A percentile compares a stretch with the other conserved stretches of the same genome.
These are phyloP conservation scores for Phytophthora pinifolia DNA, from an alignment of 352 stramenopile genomes.

Conservation along the genomic window DNA sequence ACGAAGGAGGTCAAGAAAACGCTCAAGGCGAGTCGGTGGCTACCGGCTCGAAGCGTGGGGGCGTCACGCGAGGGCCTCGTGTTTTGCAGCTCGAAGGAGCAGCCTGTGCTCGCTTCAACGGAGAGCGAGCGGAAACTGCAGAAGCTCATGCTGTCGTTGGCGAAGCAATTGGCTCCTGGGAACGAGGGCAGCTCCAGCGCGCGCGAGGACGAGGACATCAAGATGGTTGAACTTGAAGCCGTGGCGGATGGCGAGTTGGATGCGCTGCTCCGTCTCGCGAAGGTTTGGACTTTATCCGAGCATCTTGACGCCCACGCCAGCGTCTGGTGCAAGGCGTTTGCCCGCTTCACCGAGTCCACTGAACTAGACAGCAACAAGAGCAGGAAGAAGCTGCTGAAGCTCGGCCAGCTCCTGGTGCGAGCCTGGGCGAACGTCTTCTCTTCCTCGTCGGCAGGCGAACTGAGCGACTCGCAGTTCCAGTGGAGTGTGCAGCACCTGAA, in stretches of 20 bases:
- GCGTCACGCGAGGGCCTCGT: constrained; percentile 4
- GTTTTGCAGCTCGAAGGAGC: constrained; percentile 35
- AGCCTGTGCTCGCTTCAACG: constrained; percentile 27
- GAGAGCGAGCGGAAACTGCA: constrained; percentile 40
- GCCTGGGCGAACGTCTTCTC: constrained; percentile 30
- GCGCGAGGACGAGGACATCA: constrained; percentile 17
- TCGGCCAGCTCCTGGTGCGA: constrained; percentile 27
- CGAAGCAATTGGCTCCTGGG: constrained; percentile 14
- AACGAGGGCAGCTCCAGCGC: constrained; percentile 5
- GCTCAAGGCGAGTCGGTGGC: constrained; percentile 39
- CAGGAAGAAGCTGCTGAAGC: constrained; percentile 34
- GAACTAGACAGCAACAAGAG: constrained; percentile 20
- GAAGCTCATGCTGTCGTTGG: constrained; percentile 39
- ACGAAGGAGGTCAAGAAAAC: constrained; percentile 45
- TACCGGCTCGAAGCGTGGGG: constrained; percentile 31
- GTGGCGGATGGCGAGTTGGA: constrained; percentile 23
- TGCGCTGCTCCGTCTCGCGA: constrained; percentile 37
- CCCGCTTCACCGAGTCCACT: constrained; percentile 2
- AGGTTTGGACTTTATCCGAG: constrained; percentile 27
- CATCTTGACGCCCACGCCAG: constrained; percentile 32
- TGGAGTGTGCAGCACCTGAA: constrained; percentile 30
- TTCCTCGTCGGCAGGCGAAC: constrained; percentile 11
- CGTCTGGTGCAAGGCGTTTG: constrained; percentile 40
- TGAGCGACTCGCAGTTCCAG: constrained; percentile 23
- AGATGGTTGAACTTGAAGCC: constrained; percentile 33